Evolutionary conservation across 768 basidiomycete genomes (phyloP), one percentile per base, ranked within the genome.

Genomic region (Leccinum disarticulatum): DNA sequence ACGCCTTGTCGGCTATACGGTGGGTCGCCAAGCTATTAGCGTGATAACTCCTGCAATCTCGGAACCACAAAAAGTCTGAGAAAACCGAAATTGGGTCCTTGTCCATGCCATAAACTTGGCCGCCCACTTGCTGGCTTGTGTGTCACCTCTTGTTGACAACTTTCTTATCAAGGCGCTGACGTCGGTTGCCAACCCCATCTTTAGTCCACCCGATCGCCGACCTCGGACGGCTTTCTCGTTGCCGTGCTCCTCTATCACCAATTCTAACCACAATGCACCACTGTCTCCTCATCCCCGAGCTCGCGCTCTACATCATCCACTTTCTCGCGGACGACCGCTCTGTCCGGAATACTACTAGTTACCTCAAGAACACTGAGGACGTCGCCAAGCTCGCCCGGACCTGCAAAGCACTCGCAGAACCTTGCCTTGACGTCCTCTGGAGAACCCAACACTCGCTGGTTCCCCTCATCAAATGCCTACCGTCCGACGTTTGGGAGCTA

Each of bases 401-500:
- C 3, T 73, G 73, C 52, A 73, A 66, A 27, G 38, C 58, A 25
- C 64, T 73, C 49, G 59, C 63, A 48, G 73, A 70, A 19, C 68
- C 65, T 4, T 66, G 71, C n/a, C 63, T 73, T 25, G 73, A 73
- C 48, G 58, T 71, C 31, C 72, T 73, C 36, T 73, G 72, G 72
- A 54, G 25, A 48, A 71, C 65, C 2, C 72, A 73, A 49, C 68
- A 69, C 55, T 70, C 72, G 6, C 61, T 73, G 8, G 61, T 61
- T 25, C 72, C 73, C 0, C 65, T 73, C 11, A 51, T 71, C 54
- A 69, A 71, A 69, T 73, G 69, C 22, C 51, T 73, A 6, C 68
- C 72, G 11, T 9, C 55, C n/a, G 61, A 68, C 52, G 25, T 65
- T 3, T 73, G 73, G 72, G 60, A 68, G 30, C 15, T 68, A 15